Evolutionary conservation across 306 rosid species (phyloP), one percentile per base, ranked within the genome.

Genomic region (Prunus kanzakura): DNA sequence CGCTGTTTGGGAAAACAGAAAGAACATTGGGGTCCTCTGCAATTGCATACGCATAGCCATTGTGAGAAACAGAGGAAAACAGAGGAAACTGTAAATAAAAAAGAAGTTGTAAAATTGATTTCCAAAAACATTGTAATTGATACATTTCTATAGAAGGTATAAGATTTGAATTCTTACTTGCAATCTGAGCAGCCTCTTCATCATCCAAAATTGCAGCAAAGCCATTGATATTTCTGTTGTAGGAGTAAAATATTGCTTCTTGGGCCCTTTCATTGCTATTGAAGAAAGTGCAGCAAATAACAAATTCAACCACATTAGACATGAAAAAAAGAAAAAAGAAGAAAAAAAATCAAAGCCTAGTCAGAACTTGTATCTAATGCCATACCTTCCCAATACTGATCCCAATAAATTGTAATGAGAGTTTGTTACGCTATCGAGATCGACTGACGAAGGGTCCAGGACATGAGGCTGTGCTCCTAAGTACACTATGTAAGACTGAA

Each of bases 191-290:
- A 4, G 85, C 96, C 71, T 84, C 85, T 62, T 86, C 72, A 4
- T 91, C 93, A 2, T 89, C 86, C 50, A 93, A 87, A 9, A 85
- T 14, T 18, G 96, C 98, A 1, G 98, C 98, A 51, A 93, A 93
- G 4, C 96, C 98, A 69, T 93, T 93, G 32, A 93, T 86, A 18
- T 82, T 11, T 71, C 74, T 79, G 10, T 35, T 86, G 30, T 93
- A 93, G 3, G 98, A 91, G 77, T 93, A 91, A 54, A 89, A 80
- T 2, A 93, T 85, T 20, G 95, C 75, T 0, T 86, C 84, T 49
- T 81, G 72, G 13, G 94, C 93, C 69, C 73, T 80, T 16, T 86
- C 79, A 0, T 55, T 5, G 79, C 96, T 93, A 78, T 13, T 15
- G 18, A 63, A 19, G 23, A 76, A 20, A 25, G 49, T 0, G 18